phyloP scores from a whole-genome alignment of 148 eudicot species.

The Camellia granthamiana region DNA sequence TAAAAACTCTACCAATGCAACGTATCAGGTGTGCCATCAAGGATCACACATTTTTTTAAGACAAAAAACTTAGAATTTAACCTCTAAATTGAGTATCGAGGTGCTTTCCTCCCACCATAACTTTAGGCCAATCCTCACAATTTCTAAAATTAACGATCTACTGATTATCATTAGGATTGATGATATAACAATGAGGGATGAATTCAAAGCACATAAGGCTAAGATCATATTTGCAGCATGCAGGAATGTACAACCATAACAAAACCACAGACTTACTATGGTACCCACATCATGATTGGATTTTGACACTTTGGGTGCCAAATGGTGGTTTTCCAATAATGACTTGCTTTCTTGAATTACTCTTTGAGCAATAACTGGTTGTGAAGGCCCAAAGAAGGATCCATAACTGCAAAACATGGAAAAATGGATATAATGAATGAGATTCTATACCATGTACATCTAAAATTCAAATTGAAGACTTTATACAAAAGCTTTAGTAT shows the following conservation, averaged over 20 bases:
- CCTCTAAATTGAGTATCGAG: neutral
- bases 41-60: neutral
- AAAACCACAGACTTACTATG: neutral
- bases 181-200: too few species aligned
- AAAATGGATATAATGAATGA: neutral
- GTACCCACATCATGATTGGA: conserved; percentile 50
- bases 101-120: neutral
- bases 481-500: neutral
- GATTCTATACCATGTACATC: neutral
- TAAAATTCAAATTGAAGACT: neutral
- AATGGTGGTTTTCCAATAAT: conserved; percentile 69
- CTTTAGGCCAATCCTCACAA: neutral
- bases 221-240: neutral
- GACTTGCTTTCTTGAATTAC: conserved; percentile 92
- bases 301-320: conserved; percentile 49
- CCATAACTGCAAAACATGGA: conserved; percentile 64
- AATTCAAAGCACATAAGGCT: neutral
- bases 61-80: neutral
- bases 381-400: conserved; percentile 88
- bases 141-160: too few species aligned
- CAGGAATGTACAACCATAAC: neutral
- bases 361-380: conserved; percentile 84
- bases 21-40: neutral
- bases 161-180: too few species aligned
- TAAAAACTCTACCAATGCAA: neutral